A percentile compares a stretch with the other conserved stretches of the same genome.
Conservation (phyloP, 352 stramenopile species). For the Phytophthora sansomeana region DNA sequence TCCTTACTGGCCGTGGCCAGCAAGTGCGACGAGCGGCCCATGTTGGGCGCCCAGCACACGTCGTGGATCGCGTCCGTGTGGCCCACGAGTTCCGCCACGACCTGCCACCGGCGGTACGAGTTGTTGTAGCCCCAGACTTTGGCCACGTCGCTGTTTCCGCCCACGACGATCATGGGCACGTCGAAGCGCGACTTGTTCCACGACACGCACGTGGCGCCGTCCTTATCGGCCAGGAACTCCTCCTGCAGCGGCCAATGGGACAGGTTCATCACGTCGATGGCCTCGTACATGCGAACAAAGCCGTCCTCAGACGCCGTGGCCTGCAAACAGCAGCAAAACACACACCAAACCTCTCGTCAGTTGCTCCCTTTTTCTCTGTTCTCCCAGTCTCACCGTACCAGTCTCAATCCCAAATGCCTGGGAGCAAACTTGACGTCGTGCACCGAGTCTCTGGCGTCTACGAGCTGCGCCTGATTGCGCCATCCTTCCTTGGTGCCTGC, state of each 20-base stretch:
- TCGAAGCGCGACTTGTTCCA: conserved; percentile 97
- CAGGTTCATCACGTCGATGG: conserved; percentile 96
- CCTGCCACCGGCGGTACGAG: conserved; percentile 85
- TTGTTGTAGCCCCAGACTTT: conserved; percentile 95
- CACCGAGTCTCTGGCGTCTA: conserved; percentile 93
- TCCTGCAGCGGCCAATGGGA: conserved; percentile 94
- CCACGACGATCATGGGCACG: conserved; percentile 94
- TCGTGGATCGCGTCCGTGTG: conserved; percentile 94
- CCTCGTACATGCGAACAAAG: conserved; percentile 96
- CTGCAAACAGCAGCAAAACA: conserved; percentile 34
- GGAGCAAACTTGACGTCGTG: conserved; percentile 96
- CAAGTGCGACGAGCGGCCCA: conserved; percentile 93
- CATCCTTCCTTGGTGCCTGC: conserved; percentile 64
- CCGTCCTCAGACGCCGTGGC: conserved; percentile 95
- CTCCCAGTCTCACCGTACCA: conserved; percentile 51
- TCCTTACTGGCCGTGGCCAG: conserved; percentile 95
- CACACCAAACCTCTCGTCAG: too few relatives aligned
- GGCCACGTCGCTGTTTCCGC: conserved; percentile 87
- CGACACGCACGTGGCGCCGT: conserved; percentile 92
- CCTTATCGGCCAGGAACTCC: conserved; percentile 84
- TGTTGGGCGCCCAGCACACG: conserved; percentile 96
- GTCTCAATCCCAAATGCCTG: conserved; percentile 91
- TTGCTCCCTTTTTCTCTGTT: too few relatives aligned
- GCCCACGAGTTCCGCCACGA: conserved; percentile 82
- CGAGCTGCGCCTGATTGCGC: conserved; percentile 89